phyloP scores from a whole-genome alignment of 257 asterid species.

The Jacaranda copaia region DNA sequence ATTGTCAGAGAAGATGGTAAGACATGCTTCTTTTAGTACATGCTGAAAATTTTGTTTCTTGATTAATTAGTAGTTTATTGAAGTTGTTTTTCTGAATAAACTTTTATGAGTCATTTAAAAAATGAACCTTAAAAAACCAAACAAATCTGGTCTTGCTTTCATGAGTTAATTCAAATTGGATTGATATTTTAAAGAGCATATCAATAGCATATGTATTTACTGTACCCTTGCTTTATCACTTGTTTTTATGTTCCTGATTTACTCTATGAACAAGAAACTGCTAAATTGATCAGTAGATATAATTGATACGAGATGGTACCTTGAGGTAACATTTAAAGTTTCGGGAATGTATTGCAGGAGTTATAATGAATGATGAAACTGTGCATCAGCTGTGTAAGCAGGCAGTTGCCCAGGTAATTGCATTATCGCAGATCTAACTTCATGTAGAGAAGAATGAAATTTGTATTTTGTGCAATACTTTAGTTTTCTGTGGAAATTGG shows the following conservation, averaged over 20 bases:
- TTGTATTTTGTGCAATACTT: background rate
- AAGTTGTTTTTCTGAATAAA: background rate
- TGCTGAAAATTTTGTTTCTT: slow-evolving; percentile 3
- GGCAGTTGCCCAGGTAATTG: slow-evolving; percentile 90
- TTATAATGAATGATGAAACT: slow-evolving; percentile 95
- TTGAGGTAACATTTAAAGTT: slow-evolving; percentile 21
- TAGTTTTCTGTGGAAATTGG: background rate
- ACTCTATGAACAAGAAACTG: background rate
- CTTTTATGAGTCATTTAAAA: slow-evolving; percentile 3
- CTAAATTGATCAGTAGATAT: background rate
- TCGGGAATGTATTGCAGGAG: slow-evolving; percentile 71
- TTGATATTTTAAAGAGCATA: background rate
- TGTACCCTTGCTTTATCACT: background rate
- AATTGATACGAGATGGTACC: slow-evolving; percentile 10
- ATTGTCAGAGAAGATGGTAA: slow-evolving; percentile 98
- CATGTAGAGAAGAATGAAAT: background rate
- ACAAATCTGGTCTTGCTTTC: background rate
- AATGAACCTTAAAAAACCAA: background rate
- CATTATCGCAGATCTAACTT: background rate
- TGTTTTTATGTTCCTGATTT: background rate
- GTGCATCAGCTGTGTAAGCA: slow-evolving; percentile 94
- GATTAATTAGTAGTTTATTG: background rate
- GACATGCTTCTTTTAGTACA: slow-evolving; percentile 4
- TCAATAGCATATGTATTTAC: background rate
- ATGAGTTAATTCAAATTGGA: background rate